phyloP scores from a whole-genome alignment of 352 stramenopile genomes.

The Phytophthora pseudosyringae region DNA sequence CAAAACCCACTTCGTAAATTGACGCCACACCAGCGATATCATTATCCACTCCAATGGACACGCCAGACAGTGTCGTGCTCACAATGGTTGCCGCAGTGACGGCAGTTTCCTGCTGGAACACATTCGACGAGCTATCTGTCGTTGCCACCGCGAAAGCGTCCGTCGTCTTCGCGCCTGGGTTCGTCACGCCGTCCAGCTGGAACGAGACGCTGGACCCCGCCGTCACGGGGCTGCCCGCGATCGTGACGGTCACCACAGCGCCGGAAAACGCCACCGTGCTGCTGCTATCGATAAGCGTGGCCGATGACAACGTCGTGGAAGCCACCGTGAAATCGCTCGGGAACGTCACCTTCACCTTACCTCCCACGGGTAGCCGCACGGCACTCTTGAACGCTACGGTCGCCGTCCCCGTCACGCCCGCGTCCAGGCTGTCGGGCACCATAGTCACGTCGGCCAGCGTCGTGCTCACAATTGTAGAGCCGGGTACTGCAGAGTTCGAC shows the following conservation, averaged over 20 bases:
- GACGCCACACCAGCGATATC: conserved; percentile 34
- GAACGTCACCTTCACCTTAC: conserved; percentile 45
- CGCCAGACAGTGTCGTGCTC: conserved; percentile 10
- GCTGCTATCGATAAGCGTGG: conserved; percentile 32
- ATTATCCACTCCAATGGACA: conserved; percentile 2
- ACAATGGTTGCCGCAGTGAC: conserved; percentile 38
- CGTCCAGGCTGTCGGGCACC: conserved; percentile 36
- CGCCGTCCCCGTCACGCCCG: conserved; percentile 30
- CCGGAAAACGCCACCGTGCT: conserved; percentile 33
- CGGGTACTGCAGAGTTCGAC: conserved; percentile 2
- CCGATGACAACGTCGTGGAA: conserved; percentile 26
- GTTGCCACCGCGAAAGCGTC: conserved; percentile 45
- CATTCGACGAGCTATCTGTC: conserved; percentile 33
- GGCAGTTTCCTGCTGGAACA: conserved; percentile 32
- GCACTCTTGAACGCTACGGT: conserved; percentile 49
- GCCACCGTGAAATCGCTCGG: conserved; percentile 43
- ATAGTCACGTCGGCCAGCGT: conserved; percentile 25
- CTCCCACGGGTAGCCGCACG: conserved; percentile 41
- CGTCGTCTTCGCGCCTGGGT: conserved; percentile 54
- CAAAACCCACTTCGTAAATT: conserved; percentile 21
- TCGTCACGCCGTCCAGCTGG: conserved; percentile 54
- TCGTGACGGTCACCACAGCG: conserved; percentile 35
- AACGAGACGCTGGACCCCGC: conserved; percentile 44
- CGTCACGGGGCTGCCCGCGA: conserved; percentile 33
- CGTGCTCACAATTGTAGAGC: conserved; percentile 21